Conservation (phyloP, 2,329 filamentous ascomycete genomes). For the Epichloe typhina region DNA sequence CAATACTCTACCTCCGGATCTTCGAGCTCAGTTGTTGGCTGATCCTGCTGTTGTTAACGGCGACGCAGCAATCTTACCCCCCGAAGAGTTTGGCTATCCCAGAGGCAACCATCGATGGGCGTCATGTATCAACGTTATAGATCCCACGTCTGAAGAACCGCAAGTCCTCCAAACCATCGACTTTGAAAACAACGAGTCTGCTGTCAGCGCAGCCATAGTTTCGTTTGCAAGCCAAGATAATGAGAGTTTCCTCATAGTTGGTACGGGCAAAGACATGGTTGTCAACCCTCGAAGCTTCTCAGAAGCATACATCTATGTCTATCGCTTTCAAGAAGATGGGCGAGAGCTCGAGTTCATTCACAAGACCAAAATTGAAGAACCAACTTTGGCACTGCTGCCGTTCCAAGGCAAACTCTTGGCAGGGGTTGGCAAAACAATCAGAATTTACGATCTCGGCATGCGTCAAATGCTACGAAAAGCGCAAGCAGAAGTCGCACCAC, state of each 20-base stretch:
- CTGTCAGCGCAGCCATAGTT: slow-evolving; percentile 73
- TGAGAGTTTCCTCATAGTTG: slow-evolving; percentile 84
- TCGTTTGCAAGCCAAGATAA: slow-evolving; percentile 80
- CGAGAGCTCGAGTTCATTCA: slow-evolving; percentile 85
- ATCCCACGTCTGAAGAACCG: slow-evolving; percentile 61
- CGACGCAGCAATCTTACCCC: slow-evolving; percentile 55
- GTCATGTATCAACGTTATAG: slow-evolving; percentile 85
- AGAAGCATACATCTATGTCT: slow-evolving; percentile 81
- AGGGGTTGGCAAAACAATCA: slow-evolving; percentile 71
- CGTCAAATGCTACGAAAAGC: slow-evolving; percentile 85
- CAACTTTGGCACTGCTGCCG: slow-evolving; percentile 75
- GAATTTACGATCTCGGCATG: slow-evolving; percentile 88
- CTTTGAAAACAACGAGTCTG: slow-evolving; percentile 79
- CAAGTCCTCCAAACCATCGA: slow-evolving; percentile 65
- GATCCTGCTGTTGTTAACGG: slow-evolving; percentile 61
- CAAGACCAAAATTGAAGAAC: slow-evolving; percentile 84
- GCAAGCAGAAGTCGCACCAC: slow-evolving; percentile 64
- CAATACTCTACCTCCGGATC: slow-evolving; percentile 73
- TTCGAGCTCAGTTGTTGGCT: slow-evolving; percentile 59
- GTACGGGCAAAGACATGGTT: slow-evolving; percentile 82
- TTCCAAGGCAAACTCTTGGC: slow-evolving; percentile 83
- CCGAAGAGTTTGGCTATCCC: slow-evolving; percentile 81
- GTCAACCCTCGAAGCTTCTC: slow-evolving; percentile 63
- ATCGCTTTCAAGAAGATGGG: slow-evolving; percentile 79
- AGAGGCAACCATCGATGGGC: slow-evolving; percentile 79